Evolutionary conservation across 345 rosid genomes (phyloP).

Genomic region (Populus ilicifolia): DNA sequence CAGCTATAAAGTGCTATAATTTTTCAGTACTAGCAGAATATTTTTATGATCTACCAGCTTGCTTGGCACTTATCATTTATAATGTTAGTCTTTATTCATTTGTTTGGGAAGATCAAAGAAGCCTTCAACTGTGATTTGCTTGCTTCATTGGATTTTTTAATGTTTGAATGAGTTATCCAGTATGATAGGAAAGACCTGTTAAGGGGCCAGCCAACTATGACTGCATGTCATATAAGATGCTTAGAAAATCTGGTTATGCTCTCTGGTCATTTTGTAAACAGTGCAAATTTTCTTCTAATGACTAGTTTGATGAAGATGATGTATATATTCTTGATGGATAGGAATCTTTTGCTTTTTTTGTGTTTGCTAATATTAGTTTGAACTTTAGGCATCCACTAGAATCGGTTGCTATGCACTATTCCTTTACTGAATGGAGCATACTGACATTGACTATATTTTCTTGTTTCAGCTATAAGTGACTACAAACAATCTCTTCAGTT

Average conservation of each 20-base stretch:
- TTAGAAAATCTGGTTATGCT: not conserved
- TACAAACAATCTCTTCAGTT: constrained; percentile 98
- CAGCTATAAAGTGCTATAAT: not conserved
- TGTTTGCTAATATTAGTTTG: not conserved
- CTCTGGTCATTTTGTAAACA: not conserved
- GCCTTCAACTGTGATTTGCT: not conserved
- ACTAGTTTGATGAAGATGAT: not conserved
- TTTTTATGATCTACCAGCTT: not conserved
- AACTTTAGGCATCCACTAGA: not conserved
- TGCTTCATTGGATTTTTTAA: not conserved
- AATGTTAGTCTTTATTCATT: not conserved
- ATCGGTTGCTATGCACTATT: not conserved
- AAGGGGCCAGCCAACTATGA: not conserved
- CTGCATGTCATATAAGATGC: not conserved
- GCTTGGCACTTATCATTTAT: not conserved
- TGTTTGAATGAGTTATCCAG: not conserved
- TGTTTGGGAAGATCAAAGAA: not conserved
- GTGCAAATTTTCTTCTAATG: not conserved
- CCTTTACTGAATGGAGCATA: not conserved
- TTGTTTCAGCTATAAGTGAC: constrained; percentile 76
- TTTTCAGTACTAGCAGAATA: not conserved
- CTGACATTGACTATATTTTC: constrained; percentile 10
- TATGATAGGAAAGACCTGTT: not conserved
- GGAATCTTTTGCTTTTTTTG: not conserved
- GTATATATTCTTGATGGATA: not conserved